phyloP scores from a whole-genome alignment of 177 flowering plant species.

The Vitis hybrid region DNA sequence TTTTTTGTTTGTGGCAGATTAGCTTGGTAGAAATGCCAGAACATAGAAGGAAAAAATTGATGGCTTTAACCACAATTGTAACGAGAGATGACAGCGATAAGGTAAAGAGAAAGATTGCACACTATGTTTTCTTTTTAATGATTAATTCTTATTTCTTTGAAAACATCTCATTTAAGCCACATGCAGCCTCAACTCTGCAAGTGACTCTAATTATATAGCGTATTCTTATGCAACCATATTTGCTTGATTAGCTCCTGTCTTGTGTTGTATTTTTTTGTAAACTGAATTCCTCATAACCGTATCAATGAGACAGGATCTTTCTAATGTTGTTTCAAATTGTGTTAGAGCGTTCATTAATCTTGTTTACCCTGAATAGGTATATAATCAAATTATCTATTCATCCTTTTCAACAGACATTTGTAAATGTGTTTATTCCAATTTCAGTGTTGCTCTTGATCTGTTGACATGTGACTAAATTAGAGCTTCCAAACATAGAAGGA shows the following conservation, averaged over 20 bases:
- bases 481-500: too few relatives aligned
- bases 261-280: neutral
- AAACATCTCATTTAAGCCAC: neutral
- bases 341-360: neutral
- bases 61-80: conserved; percentile 62
- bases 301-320: neutral
- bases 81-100: conserved; percentile 91
- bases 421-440: too few relatives aligned
- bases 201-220: neutral
- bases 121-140: neutral
- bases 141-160: neutral
- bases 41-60: conserved; percentile 56
- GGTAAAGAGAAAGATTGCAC: conserved; percentile 36
- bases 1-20: conserved; percentile 50
- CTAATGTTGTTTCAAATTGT: neutral
- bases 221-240: neutral
- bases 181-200: neutral
- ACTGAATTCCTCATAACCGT: too few relatives aligned
- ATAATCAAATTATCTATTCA: too few relatives aligned
- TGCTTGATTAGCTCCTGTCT: neutral
- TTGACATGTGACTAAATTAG: too few relatives aligned
- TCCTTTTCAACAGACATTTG: neutral
- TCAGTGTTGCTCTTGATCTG: too few relatives aligned
- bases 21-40: conserved; percentile 88
- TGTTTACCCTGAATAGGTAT: neutral